Evolutionary conservation across 345 rosid genomes (phyloP).

Genomic region (Sapria himalayana): DNA sequence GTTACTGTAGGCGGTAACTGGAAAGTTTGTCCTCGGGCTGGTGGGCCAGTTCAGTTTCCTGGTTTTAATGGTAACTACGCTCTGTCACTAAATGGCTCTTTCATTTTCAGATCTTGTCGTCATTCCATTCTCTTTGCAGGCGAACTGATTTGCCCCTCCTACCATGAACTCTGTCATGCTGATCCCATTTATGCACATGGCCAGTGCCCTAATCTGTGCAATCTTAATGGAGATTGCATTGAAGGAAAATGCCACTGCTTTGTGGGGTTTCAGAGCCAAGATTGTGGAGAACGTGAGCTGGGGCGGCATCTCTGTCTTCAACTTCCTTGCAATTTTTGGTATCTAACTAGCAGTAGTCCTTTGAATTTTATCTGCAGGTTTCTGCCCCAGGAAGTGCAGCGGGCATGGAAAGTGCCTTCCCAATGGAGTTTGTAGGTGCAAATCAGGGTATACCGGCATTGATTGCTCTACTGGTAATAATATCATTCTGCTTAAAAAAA

Average conservation of each 20-base stretch:
- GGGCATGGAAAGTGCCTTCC: conserved; percentile 65
- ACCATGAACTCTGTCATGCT: conserved; percentile 68
- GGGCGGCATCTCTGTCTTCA: no score
- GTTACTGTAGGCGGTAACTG: conserved; percentile 95
- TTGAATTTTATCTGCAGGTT: conserved; percentile 22
- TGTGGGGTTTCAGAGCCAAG: conserved; percentile 76
- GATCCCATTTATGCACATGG: conserved; percentile 33
- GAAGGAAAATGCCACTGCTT: conserved; percentile 75
- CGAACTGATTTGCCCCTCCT: conserved; percentile 74
- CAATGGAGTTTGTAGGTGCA: conserved; percentile 56
- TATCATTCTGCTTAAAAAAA: no score
- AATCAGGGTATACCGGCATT: conserved; percentile 59
- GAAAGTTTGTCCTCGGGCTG: conserved; percentile 74
- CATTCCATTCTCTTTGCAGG: no score
- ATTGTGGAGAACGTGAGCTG: conserved; percentile 67
- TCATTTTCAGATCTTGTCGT: conserved; percentile 12
- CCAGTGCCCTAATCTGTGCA: conserved; percentile 65
- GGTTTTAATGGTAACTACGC: conserved; percentile 56
- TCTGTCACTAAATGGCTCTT: conserved; percentile 6
- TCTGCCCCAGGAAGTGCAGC: conserved; percentile 72
- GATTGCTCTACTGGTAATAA: conserved; percentile 88
- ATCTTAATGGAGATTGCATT: conserved; percentile 81
- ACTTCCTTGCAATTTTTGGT: no score
- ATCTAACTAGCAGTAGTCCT: no score
- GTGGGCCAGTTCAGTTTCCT: conserved; percentile 76